Evolutionary conservation across 169 alveolate genomes (phyloP).

Genomic region (Plasmodium berghei): DNA sequence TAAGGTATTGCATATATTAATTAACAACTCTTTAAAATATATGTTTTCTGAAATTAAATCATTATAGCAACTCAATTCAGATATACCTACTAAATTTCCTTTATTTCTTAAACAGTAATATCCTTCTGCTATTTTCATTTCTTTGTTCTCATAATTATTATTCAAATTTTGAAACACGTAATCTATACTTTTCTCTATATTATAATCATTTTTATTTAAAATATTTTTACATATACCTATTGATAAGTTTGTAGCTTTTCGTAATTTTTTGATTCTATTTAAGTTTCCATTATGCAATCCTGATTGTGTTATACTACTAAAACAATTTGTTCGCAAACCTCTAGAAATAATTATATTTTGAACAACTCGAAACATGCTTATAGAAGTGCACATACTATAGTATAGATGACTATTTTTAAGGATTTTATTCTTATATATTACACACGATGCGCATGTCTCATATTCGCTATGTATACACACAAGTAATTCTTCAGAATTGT

Average conservation of each 20-base stretch:
- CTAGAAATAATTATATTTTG: not conserved
- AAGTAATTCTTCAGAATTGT: too few relatives aligned
- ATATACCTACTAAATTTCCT: constrained; percentile 25
- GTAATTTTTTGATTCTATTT: constrained; percentile 53
- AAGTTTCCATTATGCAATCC: constrained; percentile 24
- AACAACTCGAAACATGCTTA: constrained; percentile 8
- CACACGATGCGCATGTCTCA: not conserved
- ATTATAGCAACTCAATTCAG: constrained; percentile 45
- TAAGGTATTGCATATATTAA: constrained; percentile 57
- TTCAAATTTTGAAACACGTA: constrained; percentile 66
- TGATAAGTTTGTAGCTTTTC: constrained; percentile 67
- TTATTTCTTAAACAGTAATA: constrained; percentile 47
- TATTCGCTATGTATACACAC: not conserved
- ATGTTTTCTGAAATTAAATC: constrained; percentile 71
- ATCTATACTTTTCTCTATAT: constrained; percentile 53
- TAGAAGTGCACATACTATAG: not conserved
- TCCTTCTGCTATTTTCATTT: constrained; percentile 62
- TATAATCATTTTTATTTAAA: constrained; percentile 63
- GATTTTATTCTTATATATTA: not conserved
- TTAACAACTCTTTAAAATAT: constrained; percentile 65
- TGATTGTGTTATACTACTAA: constrained; percentile 25
- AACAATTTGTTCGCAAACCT: constrained; percentile 12
- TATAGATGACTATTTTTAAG: not conserved
- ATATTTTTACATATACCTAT: constrained; percentile 51
- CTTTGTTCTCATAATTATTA: constrained; percentile 24